These are phyloP conservation scores for Atractiella rhizophila DNA, from an alignment of 768 basidiomycete genomes.

Conservation along the genomic window DNA sequence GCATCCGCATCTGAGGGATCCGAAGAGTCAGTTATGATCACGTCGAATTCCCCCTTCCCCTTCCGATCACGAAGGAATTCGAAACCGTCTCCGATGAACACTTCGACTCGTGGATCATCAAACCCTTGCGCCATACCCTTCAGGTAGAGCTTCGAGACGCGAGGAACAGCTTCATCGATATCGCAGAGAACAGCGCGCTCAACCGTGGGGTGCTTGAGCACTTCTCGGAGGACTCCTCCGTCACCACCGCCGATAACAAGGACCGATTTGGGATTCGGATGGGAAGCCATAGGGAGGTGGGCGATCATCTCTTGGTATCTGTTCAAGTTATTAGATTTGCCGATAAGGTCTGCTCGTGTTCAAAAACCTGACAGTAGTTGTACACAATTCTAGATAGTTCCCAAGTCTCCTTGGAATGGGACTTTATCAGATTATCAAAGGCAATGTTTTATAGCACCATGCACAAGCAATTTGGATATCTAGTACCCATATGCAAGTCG, in stretches of 20 bases:
- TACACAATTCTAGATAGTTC: no score
- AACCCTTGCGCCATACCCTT: constrained; percentile 80
- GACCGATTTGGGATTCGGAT: constrained; percentile 85
- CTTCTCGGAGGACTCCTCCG: constrained; percentile 91
- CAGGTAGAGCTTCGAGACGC: constrained; percentile 75
- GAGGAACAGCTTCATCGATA: constrained; percentile 93
- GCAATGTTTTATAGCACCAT: no score
- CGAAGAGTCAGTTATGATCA: constrained; percentile 95
- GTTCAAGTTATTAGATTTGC: no score
- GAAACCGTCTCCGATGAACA: constrained; percentile 84
- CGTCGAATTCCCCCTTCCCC: constrained; percentile 57
- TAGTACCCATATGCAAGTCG: no score
- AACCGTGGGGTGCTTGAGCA: constrained; percentile 74
- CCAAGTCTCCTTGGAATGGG: no score
- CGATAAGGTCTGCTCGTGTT: no score
- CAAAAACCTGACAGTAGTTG: no score
- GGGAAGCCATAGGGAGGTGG: constrained; percentile 80
- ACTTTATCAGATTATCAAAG: no score
- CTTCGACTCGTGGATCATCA: constrained; percentile 49
- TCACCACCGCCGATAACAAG: constrained; percentile 96
- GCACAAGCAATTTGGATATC: no score
- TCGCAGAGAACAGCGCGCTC: constrained; percentile 85
- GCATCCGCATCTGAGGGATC: no score
- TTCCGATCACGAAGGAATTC: constrained; percentile 77
- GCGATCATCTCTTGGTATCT: constrained; percentile 98